Evolutionary conservation across 148 eudicot species (phyloP), one percentile per base, ranked within the genome.

Genomic region (Camellia granthamiana): DNA sequence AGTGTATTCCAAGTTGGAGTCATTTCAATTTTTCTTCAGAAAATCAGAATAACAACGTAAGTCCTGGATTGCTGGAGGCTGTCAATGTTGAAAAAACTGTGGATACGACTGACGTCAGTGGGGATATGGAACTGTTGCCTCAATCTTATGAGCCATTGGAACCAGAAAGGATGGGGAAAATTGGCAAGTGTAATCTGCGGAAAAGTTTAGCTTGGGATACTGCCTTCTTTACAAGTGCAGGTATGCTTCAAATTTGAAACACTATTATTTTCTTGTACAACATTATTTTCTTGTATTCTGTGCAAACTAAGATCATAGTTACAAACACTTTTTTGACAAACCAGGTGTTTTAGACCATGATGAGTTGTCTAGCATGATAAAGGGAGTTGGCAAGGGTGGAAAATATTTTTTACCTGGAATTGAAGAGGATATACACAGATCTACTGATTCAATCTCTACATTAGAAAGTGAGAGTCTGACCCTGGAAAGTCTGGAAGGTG

Each of bases 131-230:
- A 65, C 85, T 82, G 49, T 19, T 81, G 68, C 81, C 81, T 44
- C 86, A 84, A 75, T 87, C 85, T 60, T 61, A 73, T 82, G 86
- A 88, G 80, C 82, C 89, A 52, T 42, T 19, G 18, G 93, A 85
- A 77, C 82, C 88, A 66, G 85, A 75, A 75, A 83, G 44, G 69
- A 77, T 83, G 21, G 78, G 75, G 79, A 89, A 84, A 80, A 82
- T 21, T 69, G 90, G 87, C 70, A 92, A 90, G 84, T 89, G 84
- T 66, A 96, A 96, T 77, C 75, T 94, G 78, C 95, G 99, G 58
- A 96, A 93, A 83, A 96, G 99, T 85, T 89, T 96, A 89, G 99
- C 99, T 21, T 96, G 99, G 99, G 98, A 96, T 79, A 90, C 87
- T 79, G 98, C 98, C 30, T 96, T 96, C 87, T 94, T 96, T 79